Percentiles rank a stretch among this genome's conserved stretches.
These are phyloP conservation scores for Thecaphora thlaspeos DNA, from an alignment of 1,284 basidiomycete genomes.

Conservation along the genomic window DNA sequence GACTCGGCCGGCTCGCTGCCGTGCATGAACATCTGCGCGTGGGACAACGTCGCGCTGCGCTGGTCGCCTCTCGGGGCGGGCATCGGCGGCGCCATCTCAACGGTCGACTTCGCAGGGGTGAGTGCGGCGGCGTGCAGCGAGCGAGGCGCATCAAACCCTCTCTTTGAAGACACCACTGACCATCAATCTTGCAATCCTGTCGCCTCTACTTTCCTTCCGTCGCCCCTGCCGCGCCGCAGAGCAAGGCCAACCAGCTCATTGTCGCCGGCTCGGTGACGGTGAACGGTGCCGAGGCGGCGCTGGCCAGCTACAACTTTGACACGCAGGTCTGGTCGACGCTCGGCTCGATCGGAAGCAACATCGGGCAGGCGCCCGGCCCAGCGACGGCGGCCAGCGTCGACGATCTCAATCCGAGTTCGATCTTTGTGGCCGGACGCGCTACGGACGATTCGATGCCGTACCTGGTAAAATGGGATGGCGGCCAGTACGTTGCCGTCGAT, in stretches of 20 bases:
- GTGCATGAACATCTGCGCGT: slow-evolving; percentile 78
- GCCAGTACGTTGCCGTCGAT: slow-evolving; percentile 19
- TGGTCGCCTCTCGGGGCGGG: slow-evolving; percentile 82
- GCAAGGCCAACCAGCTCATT: slow-evolving; percentile 46
- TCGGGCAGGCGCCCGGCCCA: slow-evolving; percentile 74
- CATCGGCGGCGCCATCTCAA: slow-evolving; percentile 75
- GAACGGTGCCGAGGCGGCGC: slow-evolving; percentile 66
- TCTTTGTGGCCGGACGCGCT: slow-evolving; percentile 79
- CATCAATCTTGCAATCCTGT: neutral
- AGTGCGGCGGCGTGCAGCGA: slow-evolving; percentile 52
- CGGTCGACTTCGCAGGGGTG: slow-evolving; percentile 73
- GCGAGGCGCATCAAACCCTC: too few species aligned
- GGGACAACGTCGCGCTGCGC: slow-evolving; percentile 66
- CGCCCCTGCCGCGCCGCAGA: neutral
- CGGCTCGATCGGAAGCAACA: slow-evolving; percentile 68
- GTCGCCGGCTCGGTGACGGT: slow-evolving; percentile 70
- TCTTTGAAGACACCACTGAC: too few species aligned
- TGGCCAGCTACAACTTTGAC: slow-evolving; percentile 70
- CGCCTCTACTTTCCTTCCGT: neutral
- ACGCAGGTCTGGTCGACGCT: slow-evolving; percentile 66
- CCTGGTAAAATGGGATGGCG: slow-evolving; percentile 47
- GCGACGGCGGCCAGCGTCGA: slow-evolving; percentile 85
- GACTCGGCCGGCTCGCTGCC: slow-evolving; percentile 71
- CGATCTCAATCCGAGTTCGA: slow-evolving; percentile 73
- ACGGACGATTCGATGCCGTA: slow-evolving; percentile 35